A percentile compares a stretch with the other conserved stretches of the same genome.
Conservation (phyloP, 176 grass and related monocot species). For the bread wheat (Triticum aestivum) region DNA sequence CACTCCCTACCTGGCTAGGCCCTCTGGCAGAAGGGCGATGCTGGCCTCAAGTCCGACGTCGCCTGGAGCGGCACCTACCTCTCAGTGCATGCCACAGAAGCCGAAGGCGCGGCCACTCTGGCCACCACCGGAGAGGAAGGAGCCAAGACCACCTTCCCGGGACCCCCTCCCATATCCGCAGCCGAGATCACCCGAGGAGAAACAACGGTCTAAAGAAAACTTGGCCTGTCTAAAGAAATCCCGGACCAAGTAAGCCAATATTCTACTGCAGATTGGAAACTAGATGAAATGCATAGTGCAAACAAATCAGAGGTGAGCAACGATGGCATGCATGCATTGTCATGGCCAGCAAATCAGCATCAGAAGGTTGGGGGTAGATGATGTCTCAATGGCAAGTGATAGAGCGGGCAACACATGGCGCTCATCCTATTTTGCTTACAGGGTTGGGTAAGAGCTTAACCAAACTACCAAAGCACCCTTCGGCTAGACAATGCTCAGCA, state of each 20-base stretch:
- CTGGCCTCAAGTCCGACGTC: too few species aligned
- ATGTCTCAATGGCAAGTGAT: neutral
- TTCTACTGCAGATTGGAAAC: neutral
- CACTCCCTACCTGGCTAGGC: too few species aligned
- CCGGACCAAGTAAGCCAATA: neutral
- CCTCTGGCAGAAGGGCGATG: too few species aligned
- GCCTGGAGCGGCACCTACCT: too few species aligned
- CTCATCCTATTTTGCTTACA: neutral
- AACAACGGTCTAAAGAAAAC: neutral
- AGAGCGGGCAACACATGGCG: neutral
- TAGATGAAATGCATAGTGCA: neutral
- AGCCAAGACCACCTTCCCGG: too few species aligned
- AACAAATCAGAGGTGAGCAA: neutral
- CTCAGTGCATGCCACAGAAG: too few species aligned
- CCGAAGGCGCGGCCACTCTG: too few species aligned
- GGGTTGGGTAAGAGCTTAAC: neutral
- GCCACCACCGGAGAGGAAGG: too few species aligned
- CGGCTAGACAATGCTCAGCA: neutral
- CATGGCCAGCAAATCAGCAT: neutral
- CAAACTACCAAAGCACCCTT: neutral
- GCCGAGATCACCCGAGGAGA: too few species aligned
- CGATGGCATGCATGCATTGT: neutral
- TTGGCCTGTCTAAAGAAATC: neutral
- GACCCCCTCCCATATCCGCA: too few species aligned
- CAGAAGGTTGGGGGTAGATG: neutral